phyloP scores from a whole-genome alignment of 805 yeast genomes.

The Candida alai region DNA sequence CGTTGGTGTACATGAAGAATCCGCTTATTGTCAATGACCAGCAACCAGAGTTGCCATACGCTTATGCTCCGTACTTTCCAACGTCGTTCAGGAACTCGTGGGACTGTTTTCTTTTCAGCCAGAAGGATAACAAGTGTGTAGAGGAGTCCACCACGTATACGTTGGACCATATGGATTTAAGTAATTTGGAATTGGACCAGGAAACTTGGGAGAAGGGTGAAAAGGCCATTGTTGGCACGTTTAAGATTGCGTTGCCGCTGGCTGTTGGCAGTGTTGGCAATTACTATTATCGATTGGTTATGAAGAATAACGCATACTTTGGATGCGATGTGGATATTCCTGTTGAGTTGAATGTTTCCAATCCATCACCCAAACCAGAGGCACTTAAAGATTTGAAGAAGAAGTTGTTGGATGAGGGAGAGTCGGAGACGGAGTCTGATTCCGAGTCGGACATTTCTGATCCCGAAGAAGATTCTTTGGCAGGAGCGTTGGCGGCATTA shows the following conservation, averaged over 20 bases:
- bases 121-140: constrained; percentile 74
- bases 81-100: constrained; percentile 46
- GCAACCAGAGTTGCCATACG: constrained; percentile 68
- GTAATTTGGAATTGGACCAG: constrained; percentile 51
- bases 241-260: constrained; percentile 66
- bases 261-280: constrained; percentile 66
- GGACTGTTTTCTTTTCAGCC: constrained; percentile 66
- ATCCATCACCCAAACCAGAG: constrained; percentile 31
- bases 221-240: constrained; percentile 57
- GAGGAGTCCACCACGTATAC: constrained; percentile 55
- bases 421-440: constrained; percentile 33
- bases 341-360: constrained; percentile 63
- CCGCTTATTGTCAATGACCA: constrained; percentile 63
- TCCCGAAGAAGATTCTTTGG: constrained; percentile 71
- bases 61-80: constrained; percentile 78
- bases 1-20: constrained; percentile 63
- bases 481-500: constrained; percentile 69
- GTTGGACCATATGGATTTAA: constrained; percentile 48
- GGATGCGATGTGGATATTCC: constrained; percentile 78
- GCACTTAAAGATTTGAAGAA: constrained; percentile 5
- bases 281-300: constrained; percentile 62
- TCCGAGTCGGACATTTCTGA: constrained; percentile 58
- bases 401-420: constrained; percentile 8
- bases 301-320: constrained; percentile 74
- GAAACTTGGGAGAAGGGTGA: constrained; percentile 48